Evolutionary conservation across 1,284 basidiomycete genomes (phyloP), one percentile per base, ranked within the genome.

Genomic region (Calocybe gambosa): DNA sequence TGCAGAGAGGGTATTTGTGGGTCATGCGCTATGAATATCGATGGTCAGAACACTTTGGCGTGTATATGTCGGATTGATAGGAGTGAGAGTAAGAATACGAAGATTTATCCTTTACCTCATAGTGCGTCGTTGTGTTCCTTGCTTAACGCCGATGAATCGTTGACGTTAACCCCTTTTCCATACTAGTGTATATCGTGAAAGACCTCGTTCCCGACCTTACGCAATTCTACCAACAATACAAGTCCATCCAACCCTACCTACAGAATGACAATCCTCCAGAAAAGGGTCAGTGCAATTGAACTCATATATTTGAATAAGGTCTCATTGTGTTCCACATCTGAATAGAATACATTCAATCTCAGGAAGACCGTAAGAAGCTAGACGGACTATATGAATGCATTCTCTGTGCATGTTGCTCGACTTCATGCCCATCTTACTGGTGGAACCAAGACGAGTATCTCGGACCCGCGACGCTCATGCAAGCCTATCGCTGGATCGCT

Each of bases 361-460:
- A 70, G 39, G 93, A 93, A 63, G 93, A 99, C 65, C 82, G 95
- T 61, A 85, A 84, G 73, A 97, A 96, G 70, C 82, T 99, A 18
- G 95, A 99, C 60, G 95, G 95, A 46, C 78, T 98, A 74, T 99
- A 98, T 73, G 95, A 98, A 70, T 93, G 91, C 66, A 92, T 93
- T 54, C 78, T 93, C 44, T 93, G 89, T 61, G 93, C 93, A 0
- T 95, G 94, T 72, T 98, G 95, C 75, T 93, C 92, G 38, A 98
- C 94, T 0, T 92, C 88, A 42, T 98, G 94, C 78, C 93, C 92
- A 2, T 82, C 78, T 48, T 97, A 98, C 73, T 98, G 95, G 95
- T 98, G 95, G 95, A 98, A 98, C 74, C 91, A 95, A 73, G 93
- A 99, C 64, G 88, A 93, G 68, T 99, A 98, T 70, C 85, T 98